Base-by-base conservation (phyloP, 2,329 filamentous ascomycete species). In the Xylaria arbuscula region DNA sequence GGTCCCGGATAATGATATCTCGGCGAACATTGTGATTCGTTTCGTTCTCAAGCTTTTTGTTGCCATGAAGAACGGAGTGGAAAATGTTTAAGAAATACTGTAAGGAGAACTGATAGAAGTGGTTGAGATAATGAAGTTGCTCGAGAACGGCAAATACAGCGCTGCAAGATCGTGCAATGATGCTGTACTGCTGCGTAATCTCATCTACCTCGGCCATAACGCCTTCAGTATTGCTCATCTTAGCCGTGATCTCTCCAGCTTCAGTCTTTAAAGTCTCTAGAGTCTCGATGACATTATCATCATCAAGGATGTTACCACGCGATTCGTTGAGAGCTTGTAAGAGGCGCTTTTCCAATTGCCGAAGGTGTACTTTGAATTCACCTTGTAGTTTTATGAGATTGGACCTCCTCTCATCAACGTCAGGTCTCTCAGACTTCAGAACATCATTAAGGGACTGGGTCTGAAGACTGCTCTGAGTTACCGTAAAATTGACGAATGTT, bases 61-160 rank as follows among this genome's bases (percentile, higher is more conserved):
- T 97, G 67, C 89, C 87, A 74, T 92, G 92, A 47, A 99, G 86
- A 8, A 99, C 96, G 6, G 92, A 89, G 78, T 97, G 93, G 87
- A 99, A 99, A 74, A 99, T 99, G 79, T 98, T 93, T 64, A 97
- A 88, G 83, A 99, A 99, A 82, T 97, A 99, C 80, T 98, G 94
- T 68, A 99, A 87, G 45, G 96, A 99, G 86, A 99, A 99, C 79
- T 98, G 97, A 81, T 99, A 99, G 83, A 98, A 98, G 84, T 98
- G 96, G 80, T 99, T 98, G 79, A 99, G 90, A 78, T 98, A 97
- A 81, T 98, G 95, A 66, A 99, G 88, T 80, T 99, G 95, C 82
- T 99, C 97, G 69, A 99, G 85, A 15, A 99, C 93, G 38, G 97
- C 94, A 79, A 98, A 99, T 50, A 99, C 95, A 64, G 96, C 94